phyloP scores from a whole-genome alignment of 805 yeast genomes.

The Candida ovalis region DNA sequence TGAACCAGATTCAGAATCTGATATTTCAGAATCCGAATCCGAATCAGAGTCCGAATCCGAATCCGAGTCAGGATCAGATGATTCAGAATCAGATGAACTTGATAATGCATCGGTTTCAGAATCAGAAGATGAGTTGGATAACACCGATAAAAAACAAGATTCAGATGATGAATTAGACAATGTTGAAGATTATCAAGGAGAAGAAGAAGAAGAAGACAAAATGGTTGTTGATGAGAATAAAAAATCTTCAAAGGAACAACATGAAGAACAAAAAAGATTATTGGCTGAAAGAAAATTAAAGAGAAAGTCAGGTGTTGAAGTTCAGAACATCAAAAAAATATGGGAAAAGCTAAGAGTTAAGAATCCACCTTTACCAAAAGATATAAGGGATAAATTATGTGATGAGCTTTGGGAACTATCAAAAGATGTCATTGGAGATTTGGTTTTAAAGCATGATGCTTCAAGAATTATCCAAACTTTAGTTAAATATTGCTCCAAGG shows the following conservation, averaged over 20 bases:
- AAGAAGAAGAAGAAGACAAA: constrained; percentile 26
- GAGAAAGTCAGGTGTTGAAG: constrained; percentile 83
- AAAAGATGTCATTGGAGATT: constrained; percentile 71
- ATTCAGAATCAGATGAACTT: constrained; percentile 21
- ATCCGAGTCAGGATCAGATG: constrained; percentile 5
- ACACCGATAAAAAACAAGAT: constrained; percentile 26
- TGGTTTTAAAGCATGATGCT: constrained; percentile 93
- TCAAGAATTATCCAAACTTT: constrained; percentile 94
- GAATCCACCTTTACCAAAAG: constrained; percentile 74
- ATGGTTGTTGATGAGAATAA: constrained; percentile 34
- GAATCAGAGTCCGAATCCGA: constrained; percentile 11
- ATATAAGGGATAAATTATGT: constrained; percentile 70
- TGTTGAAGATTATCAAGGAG: constrained; percentile 27
- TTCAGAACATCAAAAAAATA: constrained; percentile 75
- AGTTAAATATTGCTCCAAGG: constrained; percentile 78
- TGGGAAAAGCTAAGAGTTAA: constrained; percentile 93
- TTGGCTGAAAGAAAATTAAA: constrained; percentile 80
- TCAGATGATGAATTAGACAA: constrained; percentile 29
- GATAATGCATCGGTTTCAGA: background rate
- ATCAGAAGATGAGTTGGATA: constrained; percentile 32
- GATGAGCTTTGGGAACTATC: constrained; percentile 83
- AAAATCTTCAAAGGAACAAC: constrained; percentile 59
- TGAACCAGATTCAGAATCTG: constrained; percentile 10
- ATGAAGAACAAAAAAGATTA: constrained; percentile 76
- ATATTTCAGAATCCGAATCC: constrained; percentile 8